Evolutionary conservation across 2,329 filamentous ascomycete genomes (phyloP), one percentile per base, ranked within the genome.

Genomic region (Trichocomaceae sp.): DNA sequence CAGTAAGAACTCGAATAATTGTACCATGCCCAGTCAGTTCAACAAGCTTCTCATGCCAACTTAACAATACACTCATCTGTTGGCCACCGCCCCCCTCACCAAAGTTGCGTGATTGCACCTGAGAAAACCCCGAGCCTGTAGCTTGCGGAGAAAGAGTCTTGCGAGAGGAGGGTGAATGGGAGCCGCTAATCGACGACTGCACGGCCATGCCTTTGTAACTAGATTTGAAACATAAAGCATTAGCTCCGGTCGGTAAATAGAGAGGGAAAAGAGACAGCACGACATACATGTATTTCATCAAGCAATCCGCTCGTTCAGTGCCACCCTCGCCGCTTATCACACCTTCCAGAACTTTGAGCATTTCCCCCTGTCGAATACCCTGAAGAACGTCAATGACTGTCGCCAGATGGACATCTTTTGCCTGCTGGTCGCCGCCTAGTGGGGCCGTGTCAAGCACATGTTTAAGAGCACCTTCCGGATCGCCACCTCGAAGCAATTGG

Each of bases 1-100:
- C 93, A 42, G 90, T 93, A 91, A 99, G 96, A 62, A 90, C 90
- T 64, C 93, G 83, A 59, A 90, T 88, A 73, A 99, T 93, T 71
- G 88, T 96, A 45, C 93, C 93, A 62, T 90, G 79, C 22, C 93
- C 93, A 37, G 90, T 89, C 66, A 96, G 85, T 66, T 99, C 93
- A 4, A 97, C 90, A 59, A 96, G 82, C 81, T 96, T 99, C 79
- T 99, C 93, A 70, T 99, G 93, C 93, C 93, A 99, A 74, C 90
- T 96, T 62, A 99, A 77, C 69, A 99, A 72, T 50, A 99, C 93
- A 69, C 93, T 97, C 93, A 97, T 97, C 52, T 86, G 87, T 55
- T 90, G 86, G 35, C 89, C 88, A 59, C 89, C 85, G 47, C 88
- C 87, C 56, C 84, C 83, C 45, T 80, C 82, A 52, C 80, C 79